Percentiles rank a stretch among this genome's conserved stretches.
Evolutionary conservation across 2,329 filamentous ascomycete genomes (phyloP).

Genomic region (Apiospora sp.): DNA sequence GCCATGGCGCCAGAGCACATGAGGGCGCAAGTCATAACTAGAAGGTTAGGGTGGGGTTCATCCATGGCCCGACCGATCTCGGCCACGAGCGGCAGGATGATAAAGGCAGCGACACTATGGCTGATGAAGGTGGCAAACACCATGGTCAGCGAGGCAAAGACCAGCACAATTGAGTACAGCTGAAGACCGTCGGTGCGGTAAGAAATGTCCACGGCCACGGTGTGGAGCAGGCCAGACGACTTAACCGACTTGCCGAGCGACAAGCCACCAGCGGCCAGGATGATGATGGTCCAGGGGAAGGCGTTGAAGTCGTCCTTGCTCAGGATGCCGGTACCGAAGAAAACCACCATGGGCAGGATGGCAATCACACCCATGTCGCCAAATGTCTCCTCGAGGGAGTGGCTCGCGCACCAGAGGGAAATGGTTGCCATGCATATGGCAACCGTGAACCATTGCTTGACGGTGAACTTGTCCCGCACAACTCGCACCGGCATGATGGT

Average conservation of each 20-base stretch:
- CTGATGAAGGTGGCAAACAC: constrained; percentile 98
- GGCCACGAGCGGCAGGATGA: constrained; percentile 89
- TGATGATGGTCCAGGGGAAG: constrained; percentile 99
- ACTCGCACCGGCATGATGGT: constrained; percentile 91
- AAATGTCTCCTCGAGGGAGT: constrained; percentile 86
- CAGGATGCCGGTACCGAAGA: constrained; percentile 95
- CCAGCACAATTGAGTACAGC: constrained; percentile 84
- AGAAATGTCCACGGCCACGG: constrained; percentile 82
- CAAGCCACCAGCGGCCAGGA: constrained; percentile 91
- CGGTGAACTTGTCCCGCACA: constrained; percentile 86
- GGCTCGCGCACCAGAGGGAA: constrained; percentile 87
- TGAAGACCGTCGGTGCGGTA: constrained; percentile 77
- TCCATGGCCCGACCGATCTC: constrained; percentile 87
- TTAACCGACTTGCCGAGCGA: constrained; percentile 94
- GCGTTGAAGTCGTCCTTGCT: constrained; percentile 99
- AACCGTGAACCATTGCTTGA: constrained; percentile 92
- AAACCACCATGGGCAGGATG: constrained; percentile 92
- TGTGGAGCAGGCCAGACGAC: constrained; percentile 89
- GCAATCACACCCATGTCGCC: constrained; percentile 99
- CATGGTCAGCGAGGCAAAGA: constrained; percentile 84
- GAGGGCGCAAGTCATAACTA: constrained; percentile 93
- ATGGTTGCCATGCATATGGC: constrained; percentile 86
- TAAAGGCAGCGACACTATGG: constrained; percentile 94
- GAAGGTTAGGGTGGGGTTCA: constrained; percentile 88
- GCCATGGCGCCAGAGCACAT: constrained; percentile 99